Evolutionary conservation across 441 rosid genomes (phyloP), one percentile per base, ranked within the genome.

Genomic region (Croton laevigatus): DNA sequence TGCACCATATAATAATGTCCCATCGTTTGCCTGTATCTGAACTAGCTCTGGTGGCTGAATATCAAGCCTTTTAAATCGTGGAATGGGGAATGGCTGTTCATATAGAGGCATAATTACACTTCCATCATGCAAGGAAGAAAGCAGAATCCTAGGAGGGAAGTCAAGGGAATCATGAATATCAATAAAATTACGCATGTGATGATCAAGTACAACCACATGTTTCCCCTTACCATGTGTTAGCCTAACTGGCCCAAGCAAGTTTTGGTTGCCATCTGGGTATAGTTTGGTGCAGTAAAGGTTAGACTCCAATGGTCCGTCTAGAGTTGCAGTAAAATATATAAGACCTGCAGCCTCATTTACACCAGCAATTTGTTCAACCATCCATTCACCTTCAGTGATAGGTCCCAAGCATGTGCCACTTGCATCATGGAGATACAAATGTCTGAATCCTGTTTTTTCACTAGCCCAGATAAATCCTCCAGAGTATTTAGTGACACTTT

Each of bases 391-490:
- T 77, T 83, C 84, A 9, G 97, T 94, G 71, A 94, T 81, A 12
- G 94, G 89, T 68, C 93, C 94, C 53, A 90, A 75, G 85, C 91
- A 90, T 58, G 79, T 65, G 60, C 98, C 98, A 63, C 81, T 79
- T 53, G 80, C 82, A 71, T 89, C 91, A 70, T 92, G 87, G 69
- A 94, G 83, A 84, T 90, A 89, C 73, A 94, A 89, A 82, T 94
- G 99, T 78, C 92, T 85, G 72, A 79, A 94, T 76, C 99, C 96
- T 0, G 92, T 84, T 78, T 76, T 90, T 80, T 94, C 99, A 68
- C 97, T 92, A 3, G 97, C 96, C 98, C 98, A 94, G 69, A 92
- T 88, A 80, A 94, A 94, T 38, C 98, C 98, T 60, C 85, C 91
- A 42, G 97, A 84, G 72, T 71, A 78, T 68, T 79, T 79, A 22